These are phyloP conservation scores for Diplodia intermedia DNA, from an alignment of 2,329 filamentous ascomycete species.

Conservation along the genomic window DNA sequence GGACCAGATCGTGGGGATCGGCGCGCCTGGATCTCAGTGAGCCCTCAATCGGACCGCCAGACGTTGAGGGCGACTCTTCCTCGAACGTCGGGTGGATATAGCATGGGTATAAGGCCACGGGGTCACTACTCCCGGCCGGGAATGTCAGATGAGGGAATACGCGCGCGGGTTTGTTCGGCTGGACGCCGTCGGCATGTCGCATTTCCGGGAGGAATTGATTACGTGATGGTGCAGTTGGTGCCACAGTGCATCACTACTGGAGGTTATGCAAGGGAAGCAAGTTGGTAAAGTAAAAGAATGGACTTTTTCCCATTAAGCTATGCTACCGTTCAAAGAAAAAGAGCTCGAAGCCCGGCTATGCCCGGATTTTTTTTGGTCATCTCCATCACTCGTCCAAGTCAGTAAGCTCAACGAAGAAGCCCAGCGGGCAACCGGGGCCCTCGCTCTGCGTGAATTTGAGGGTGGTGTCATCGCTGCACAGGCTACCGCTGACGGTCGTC, in stretches of 20 bases:
- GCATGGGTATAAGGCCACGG: neutral
- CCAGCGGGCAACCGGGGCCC: slow-evolving; percentile 36
- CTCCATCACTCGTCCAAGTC: too few relatives aligned
- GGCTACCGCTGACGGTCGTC: slow-evolving; percentile 35
- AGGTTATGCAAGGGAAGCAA: neutral
- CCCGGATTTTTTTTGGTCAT: neutral
- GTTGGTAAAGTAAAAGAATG: neutral
- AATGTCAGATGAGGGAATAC: neutral
- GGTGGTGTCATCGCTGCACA: slow-evolving; percentile 37
- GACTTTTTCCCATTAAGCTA: neutral
- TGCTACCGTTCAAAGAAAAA: neutral
- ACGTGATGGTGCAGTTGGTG: neutral
- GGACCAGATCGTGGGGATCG: neutral
- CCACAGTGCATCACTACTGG: neutral
- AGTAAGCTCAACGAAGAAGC: slow-evolving; percentile 38
- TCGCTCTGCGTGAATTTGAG: slow-evolving; percentile 36
- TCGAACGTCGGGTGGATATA: neutral
- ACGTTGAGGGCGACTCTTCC: neutral
- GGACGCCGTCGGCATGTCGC: too few relatives aligned
- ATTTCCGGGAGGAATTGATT: neutral
- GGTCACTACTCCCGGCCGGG: neutral
- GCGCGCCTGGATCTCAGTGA: neutral
- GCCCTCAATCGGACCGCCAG: too few relatives aligned
- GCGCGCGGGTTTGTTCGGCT: neutral
- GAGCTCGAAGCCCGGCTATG: neutral